Evolutionary conservation across 306 rosid species (phyloP).

Genomic region (Fragaria nilgerrensis): DNA sequence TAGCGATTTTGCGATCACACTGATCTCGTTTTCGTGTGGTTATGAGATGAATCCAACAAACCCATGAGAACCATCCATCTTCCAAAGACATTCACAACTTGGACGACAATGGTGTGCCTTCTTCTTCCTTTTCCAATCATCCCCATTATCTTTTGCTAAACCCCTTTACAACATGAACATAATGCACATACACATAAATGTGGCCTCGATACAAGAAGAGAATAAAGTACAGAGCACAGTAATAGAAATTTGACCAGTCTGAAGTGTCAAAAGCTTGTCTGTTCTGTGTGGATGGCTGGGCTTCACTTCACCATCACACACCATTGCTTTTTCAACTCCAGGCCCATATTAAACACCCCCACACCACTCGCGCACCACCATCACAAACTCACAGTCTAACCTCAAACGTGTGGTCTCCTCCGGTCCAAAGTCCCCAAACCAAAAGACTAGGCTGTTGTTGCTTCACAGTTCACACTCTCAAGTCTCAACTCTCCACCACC

Average conservation of each 20-base stretch:
- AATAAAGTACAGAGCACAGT: no score
- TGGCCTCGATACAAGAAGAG: neutral
- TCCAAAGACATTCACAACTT: neutral
- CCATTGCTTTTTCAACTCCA: neutral
- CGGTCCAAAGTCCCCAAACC: neutral
- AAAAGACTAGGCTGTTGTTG: neutral
- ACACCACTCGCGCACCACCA: neutral
- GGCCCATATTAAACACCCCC: neutral
- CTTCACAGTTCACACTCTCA: neutral
- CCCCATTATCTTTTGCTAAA: no score
- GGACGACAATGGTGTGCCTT: neutral
- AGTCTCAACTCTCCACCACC: neutral
- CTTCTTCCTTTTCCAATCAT: no score
- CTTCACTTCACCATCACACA: neutral
- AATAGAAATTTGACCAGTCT: neutral
- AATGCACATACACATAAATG: neutral
- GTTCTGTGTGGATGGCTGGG: neutral
- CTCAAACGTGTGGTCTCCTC: constrained; percentile 29
- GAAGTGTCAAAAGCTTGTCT: neutral
- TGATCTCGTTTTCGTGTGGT: no score
- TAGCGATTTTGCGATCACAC: no score
- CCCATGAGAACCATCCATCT: neutral
- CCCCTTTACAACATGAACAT: neutral
- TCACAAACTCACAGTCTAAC: constrained; percentile 32
- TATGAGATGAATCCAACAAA: neutral